Evolutionary conservation across 2,329 filamentous ascomycete genomes (phyloP).

Genomic region (Penicillium decumbens): DNA sequence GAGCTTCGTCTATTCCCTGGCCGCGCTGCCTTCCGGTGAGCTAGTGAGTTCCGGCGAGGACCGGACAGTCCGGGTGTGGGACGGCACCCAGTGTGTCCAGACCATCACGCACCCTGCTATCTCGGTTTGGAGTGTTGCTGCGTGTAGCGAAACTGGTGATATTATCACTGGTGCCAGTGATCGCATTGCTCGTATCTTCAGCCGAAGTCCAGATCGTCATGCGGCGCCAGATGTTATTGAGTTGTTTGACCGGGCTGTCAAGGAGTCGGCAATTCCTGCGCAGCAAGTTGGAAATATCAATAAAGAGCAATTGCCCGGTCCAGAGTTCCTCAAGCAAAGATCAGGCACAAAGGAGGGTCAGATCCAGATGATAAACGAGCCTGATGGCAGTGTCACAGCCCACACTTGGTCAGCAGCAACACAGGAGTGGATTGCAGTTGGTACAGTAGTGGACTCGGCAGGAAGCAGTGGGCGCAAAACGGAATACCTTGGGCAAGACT

Average conservation of each 20-base stretch:
- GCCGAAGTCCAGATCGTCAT: conserved; percentile 62
- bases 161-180: conserved; percentile 94
- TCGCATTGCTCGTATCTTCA: conserved; percentile 78
- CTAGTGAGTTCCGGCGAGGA: conserved; percentile 90
- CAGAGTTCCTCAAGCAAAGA: conserved; percentile 76
- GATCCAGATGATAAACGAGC: conserved; percentile 82
- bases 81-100: conserved; percentile 74
- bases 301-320: conserved; percentile 84
- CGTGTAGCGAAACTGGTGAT: conserved; percentile 74
- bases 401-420: conserved; percentile 77
- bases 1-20: conserved; percentile 87
- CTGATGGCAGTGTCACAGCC: conserved; percentile 75
- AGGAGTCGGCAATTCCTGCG: conserved; percentile 77
- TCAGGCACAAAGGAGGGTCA: conserved; percentile 94
- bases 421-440: conserved; percentile 77
- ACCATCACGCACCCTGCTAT: conserved; percentile 97
- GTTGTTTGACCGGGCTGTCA: conserved; percentile 77
- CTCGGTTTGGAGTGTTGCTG: conserved; percentile 91
- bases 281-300: conserved; percentile 80
- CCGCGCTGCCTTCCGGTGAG: conserved; percentile 73
- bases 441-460: conserved; percentile 87
- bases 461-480: conserved; percentile 76
- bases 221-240: conserved; percentile 65
- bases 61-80: conserved; percentile 88
- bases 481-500: conserved; percentile 76